Base-by-base conservation (phyloP, 352 stramenopile genomes). In the Elongisporangium anandrum region DNA sequence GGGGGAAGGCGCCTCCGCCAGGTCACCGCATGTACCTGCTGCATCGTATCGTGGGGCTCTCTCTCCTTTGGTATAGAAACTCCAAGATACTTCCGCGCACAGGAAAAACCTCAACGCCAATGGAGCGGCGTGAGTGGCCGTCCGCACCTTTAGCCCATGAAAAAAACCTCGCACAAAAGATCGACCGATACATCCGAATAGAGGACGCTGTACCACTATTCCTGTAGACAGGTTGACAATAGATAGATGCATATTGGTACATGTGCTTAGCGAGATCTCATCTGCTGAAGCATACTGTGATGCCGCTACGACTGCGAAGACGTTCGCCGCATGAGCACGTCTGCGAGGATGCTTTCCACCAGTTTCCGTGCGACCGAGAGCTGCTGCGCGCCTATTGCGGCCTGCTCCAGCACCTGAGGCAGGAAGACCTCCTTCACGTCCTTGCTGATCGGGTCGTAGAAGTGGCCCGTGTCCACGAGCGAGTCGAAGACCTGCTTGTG, bases 401-500 rank as follows among this genome's bases (percentile, higher is more conserved):
- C 79, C 21, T 69, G 71, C 50, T 85, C 68, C 26, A 88, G 65
- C 20, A 89, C 54, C 34, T 69, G 68, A 0, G 90, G 89, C 47
- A 98, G 24, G 54, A 98, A 97, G 20, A 69, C 61, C 13, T 92
- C 69, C 24, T 85, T 70, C 8, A 98, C 68, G 54, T 97, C 90
- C 60, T 83, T 75, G 56, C 81, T 59, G 22, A 98, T 54, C 21
- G 93, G 93, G 50, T 98, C 93, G 68, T 87, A 96, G 64, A 98
- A 97, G 57, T 95, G 69, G 9, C 93, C 90, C 13, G 72, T 78
- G 34, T 91, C 79, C 52, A 97, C 74, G 41, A 98, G 83, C 49
- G 78, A 79, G 41, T 92, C 85, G 57, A 98, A 96, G 19, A 96
- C 89, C 21, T 92, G 79, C 8, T 63, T 73, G 74, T 97, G 88